Conservation (phyloP, 2,329 filamentous ascomycete species). For the Reticulascus tulasneorum region DNA sequence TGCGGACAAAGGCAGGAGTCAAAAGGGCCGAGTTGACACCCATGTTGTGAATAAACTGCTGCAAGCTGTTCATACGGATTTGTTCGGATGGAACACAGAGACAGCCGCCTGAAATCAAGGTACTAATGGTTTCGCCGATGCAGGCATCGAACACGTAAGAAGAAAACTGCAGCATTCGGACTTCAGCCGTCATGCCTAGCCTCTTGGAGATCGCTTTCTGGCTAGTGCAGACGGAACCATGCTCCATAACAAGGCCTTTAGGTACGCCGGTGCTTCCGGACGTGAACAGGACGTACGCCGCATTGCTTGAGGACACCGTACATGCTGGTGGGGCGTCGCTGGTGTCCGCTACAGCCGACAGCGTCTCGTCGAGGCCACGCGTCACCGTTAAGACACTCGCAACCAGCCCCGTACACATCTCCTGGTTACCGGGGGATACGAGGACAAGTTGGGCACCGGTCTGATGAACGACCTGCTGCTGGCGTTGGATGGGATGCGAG, state of each 20-base stretch:
- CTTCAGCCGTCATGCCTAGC: conserved; percentile 34
- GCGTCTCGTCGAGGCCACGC: not conserved
- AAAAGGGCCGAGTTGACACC: conserved; percentile 44
- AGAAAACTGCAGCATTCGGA: conserved; percentile 26
- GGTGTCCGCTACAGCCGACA: not conserved
- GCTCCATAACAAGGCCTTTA: conserved; percentile 54
- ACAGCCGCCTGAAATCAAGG: conserved; percentile 54
- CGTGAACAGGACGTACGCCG: conserved; percentile 49
- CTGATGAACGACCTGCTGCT: conserved; percentile 3
- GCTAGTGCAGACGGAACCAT: conserved; percentile 40
- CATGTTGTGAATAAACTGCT: not conserved
- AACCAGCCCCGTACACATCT: not conserved
- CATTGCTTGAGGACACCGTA: not conserved
- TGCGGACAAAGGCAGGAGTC: conserved; percentile 44
- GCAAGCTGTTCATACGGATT: conserved; percentile 40
- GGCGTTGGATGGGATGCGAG: not conserved
- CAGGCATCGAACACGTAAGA: conserved; percentile 45
- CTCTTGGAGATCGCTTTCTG: conserved; percentile 34
- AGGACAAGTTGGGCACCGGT: conserved; percentile 1
- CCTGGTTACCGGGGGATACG: not conserved
- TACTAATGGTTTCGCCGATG: conserved; percentile 47
- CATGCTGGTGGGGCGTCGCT: not conserved
- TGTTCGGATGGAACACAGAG: conserved; percentile 53
- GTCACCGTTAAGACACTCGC: not conserved
- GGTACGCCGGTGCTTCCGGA: conserved; percentile 60